phyloP scores from a whole-genome alignment of 208 protist genomes.

The Naegleria gruberi region DNA sequence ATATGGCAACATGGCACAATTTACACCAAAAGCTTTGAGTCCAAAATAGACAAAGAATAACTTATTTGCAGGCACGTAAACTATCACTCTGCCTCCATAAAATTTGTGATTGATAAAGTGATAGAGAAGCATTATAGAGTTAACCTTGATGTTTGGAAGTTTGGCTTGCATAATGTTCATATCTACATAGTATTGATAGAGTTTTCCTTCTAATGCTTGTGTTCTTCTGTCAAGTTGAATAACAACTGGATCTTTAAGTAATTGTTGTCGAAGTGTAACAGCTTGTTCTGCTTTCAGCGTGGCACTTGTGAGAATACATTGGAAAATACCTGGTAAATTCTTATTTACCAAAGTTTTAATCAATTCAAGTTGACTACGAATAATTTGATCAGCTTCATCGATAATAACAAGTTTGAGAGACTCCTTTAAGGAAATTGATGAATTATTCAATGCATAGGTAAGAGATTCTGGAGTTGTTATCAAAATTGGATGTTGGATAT shows the following conservation, averaged over 20 bases:
- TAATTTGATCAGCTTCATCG: slow-evolving; percentile 13
- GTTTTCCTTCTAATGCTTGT: not conserved
- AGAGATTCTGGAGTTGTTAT: not conserved
- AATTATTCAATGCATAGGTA: not conserved
- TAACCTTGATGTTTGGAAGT: not conserved
- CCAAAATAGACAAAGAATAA: not conserved
- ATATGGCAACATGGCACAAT: not conserved
- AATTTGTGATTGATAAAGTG: slow-evolving; percentile 4
- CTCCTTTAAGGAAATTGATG: not conserved
- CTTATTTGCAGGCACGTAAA: not conserved
- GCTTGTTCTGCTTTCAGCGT: not conserved
- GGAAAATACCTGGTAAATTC: not conserved
- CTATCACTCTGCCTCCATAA: not conserved
- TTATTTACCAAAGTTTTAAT: not conserved
- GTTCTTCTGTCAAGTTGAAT: not conserved
- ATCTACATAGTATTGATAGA: not conserved
- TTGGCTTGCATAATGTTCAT: not conserved
- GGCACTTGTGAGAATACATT: slow-evolving; percentile 7
- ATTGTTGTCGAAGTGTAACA: not conserved
- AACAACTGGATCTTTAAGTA: slow-evolving; percentile 2
- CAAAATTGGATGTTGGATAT: not conserved
- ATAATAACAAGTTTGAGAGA: not conserved
- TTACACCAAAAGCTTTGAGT: not conserved
- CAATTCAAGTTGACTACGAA: not conserved
- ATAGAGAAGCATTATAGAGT: not conserved